Percentiles rank a stretch among this genome's conserved stretches.
Conservation (phyloP, 441 rosid species). For the Bocquillonia castaneifolia region DNA sequence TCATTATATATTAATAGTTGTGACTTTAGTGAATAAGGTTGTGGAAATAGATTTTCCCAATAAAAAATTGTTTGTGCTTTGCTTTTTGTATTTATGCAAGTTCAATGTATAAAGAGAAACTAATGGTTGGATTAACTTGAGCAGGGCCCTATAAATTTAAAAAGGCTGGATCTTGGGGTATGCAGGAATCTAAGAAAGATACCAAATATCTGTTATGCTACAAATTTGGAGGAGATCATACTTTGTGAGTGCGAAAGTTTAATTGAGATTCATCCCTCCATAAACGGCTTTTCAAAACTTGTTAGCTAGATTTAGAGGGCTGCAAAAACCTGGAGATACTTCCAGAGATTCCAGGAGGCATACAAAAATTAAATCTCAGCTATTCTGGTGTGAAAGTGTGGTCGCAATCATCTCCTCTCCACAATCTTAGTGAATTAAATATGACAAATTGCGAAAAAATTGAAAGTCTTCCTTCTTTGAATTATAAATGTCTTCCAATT, state of each 20-base stretch:
- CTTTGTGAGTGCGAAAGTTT: background rate
- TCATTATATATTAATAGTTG: too few species aligned
- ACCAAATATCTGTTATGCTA: background rate
- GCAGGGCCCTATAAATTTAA: constrained; percentile 3
- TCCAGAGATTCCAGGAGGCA: background rate
- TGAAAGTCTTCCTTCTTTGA: background rate
- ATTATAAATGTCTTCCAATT: background rate
- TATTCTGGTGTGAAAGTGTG: background rate
- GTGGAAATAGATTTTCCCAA: too few species aligned
- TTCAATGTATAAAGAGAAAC: too few species aligned
- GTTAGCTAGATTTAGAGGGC: background rate
- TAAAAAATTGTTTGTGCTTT: too few species aligned
- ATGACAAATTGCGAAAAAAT: background rate
- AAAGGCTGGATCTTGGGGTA: background rate
- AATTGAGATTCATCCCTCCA: background rate
- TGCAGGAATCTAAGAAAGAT: background rate
- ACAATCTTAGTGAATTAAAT: background rate
- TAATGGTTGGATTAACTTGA: too few species aligned
- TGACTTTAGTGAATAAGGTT: too few species aligned
- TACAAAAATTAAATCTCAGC: background rate
- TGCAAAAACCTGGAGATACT: background rate
- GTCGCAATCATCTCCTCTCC: background rate
- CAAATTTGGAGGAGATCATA: background rate
- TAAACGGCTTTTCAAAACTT: background rate
- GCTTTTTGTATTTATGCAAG: too few species aligned